Conservation (phyloP, 2,329 filamentous ascomycete species). For the Lasiodiplodia theobromae region DNA sequence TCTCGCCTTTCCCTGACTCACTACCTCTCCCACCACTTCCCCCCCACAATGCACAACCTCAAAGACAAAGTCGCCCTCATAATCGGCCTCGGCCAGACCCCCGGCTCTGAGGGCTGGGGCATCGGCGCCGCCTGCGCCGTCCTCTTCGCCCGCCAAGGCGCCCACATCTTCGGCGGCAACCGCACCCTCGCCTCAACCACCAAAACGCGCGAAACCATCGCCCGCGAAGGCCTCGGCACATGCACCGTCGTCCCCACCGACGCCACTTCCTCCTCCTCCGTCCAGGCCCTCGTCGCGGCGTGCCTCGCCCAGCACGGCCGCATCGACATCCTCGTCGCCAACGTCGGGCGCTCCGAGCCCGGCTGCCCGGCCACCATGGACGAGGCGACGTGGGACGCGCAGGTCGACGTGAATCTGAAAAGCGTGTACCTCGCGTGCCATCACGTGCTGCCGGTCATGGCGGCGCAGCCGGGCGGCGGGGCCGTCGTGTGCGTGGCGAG, state of each 20-base stretch:
- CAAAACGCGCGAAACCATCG: constrained; percentile 4
- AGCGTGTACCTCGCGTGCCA: constrained; percentile 63
- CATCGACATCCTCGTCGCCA: constrained; percentile 64
- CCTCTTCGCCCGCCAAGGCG: constrained; percentile 30
- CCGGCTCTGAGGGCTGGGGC: constrained; percentile 26
- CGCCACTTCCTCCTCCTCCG: constrained; percentile 12
- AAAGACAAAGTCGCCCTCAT: constrained; percentile 31
- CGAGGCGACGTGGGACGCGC: constrained; percentile 60
- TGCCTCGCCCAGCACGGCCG: constrained; percentile 50
- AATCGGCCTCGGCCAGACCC: constrained; percentile 30
- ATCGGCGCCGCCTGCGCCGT: constrained; percentile 31
- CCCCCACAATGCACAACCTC: constrained; percentile 29
- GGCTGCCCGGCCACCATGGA: constrained; percentile 59
- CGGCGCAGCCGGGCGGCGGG: constrained; percentile 54
- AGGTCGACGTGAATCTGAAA: constrained; percentile 64
- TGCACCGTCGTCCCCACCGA: neutral
- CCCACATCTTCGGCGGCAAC: constrained; percentile 31
- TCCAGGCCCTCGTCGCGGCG: constrained; percentile 30
- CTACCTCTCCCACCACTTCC: neutral
- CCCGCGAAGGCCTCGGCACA: neutral
- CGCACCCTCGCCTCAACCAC: constrained; percentile 22
- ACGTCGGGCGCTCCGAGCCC: constrained; percentile 60
- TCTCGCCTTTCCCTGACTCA: no score
- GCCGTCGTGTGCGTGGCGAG: constrained; percentile 56
- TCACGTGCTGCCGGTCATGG: constrained; percentile 62